Percentiles rank a stretch among this genome's conserved stretches.
These are phyloP conservation scores for Phytophthora macrochlamydospora DNA, from an alignment of 352 stramenopile species.

Conservation along the genomic window DNA sequence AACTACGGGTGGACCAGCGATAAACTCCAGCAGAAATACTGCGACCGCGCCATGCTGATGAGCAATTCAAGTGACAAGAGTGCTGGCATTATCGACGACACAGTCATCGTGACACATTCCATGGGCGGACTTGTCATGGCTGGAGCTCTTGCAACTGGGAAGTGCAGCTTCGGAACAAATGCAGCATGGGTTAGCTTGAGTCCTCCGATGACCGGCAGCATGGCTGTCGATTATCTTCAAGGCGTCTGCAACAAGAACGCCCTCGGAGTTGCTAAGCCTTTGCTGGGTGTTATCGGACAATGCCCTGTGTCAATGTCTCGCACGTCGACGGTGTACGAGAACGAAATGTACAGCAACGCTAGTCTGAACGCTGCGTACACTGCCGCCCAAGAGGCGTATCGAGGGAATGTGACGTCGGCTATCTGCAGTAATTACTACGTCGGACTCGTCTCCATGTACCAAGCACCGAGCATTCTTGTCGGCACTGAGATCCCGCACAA, in stretches of 20 bases:
- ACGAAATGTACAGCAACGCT: conserved; percentile 11
- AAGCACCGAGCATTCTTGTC: conserved; percentile 17
- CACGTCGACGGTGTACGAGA: conserved; percentile 34
- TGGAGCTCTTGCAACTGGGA: conserved; percentile 13
- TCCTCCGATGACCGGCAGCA: conserved; percentile 35
- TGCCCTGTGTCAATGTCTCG: conserved; percentile 33
- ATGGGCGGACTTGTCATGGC: conserved; percentile 39
- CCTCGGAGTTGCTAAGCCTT: conserved; percentile 14
- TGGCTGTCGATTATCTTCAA: conserved; percentile 37
- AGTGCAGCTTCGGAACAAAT: conserved; percentile 14
- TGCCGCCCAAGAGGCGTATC: conserved; percentile 28
- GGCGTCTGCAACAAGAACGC: conserved; percentile 31
- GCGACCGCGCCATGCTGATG: conserved; percentile 24
- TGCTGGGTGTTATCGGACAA: conserved; percentile 19
- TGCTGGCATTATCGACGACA: conserved; percentile 18
- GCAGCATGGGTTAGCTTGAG: conserved; percentile 36
- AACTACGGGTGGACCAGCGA: conserved; percentile 46
- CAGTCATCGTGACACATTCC: conserved; percentile 41
- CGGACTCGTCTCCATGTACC: conserved; percentile 35
- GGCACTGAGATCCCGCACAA: conserved; percentile 24
- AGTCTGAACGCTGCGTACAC: conserved; percentile 22
- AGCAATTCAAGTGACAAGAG: conserved; percentile 11
- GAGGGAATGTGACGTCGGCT: conserved; percentile 28
- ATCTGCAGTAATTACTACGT: conserved; percentile 41
- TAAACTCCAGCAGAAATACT: conserved; percentile 35